Percentiles rank a stretch among this genome's conserved stretches.
phyloP scores from a whole-genome alignment of 768 basidiomycete species.

The Xerocomellus chrysenteron region DNA sequence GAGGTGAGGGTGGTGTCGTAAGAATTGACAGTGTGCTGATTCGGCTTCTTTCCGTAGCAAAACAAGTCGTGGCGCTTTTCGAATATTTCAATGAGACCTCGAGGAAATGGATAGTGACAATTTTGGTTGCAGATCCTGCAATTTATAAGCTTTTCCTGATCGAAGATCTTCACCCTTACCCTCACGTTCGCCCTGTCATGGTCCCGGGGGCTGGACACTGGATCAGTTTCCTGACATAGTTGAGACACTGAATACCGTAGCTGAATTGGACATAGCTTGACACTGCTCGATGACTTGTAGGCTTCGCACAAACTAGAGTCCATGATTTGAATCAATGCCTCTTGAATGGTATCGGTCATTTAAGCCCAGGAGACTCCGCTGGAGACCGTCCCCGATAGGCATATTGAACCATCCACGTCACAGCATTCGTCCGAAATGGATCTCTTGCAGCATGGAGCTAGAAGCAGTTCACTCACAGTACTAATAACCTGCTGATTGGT shows the following conservation, averaged over 20 bases:
- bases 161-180: constrained; percentile 14
- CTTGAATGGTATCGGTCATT: not conserved
- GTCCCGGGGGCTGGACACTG: constrained; percentile 22
- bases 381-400: not conserved
- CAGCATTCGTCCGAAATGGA: not conserved
- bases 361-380: not conserved
- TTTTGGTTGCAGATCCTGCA: constrained; percentile 22
- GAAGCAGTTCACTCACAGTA: not conserved
- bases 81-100: not conserved
- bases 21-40: not conserved
- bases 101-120: constrained; percentile 13
- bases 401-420: not conserved
- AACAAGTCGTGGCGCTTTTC: constrained; percentile 20
- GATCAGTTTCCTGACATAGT: constrained; percentile 26
- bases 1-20: not conserved
- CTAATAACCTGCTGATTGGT: not conserved
- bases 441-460: not conserved
- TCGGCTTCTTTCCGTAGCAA: constrained; percentile 1
- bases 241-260: constrained; percentile 15
- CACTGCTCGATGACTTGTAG: not conserved
- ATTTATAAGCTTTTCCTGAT: not conserved
- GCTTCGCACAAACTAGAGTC: not conserved
- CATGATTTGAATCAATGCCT: not conserved
- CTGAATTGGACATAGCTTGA: constrained; percentile 4
- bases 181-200: constrained; percentile 11